A percentile compares a stretch with the other conserved stretches of the same genome.
phyloP scores from a whole-genome alignment of 164 flowering plant genomes.

The Saururus chinensis region DNA sequence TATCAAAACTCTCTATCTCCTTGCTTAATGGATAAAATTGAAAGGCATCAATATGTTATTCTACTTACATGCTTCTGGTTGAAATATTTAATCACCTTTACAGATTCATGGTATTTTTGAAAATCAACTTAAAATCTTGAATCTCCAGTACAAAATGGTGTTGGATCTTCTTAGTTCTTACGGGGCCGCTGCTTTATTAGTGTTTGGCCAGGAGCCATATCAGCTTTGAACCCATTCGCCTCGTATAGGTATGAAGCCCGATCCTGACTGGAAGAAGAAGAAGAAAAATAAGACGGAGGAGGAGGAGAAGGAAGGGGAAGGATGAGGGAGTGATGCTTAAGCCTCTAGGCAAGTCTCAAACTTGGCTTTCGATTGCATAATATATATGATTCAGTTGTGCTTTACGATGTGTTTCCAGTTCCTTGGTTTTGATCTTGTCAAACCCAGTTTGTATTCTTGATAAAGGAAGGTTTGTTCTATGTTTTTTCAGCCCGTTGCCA shows the following conservation, averaged over 20 bases:
- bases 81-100: too few relatives aligned
- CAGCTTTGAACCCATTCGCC: background rate
- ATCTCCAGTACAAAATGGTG: background rate
- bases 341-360: constrained; percentile 9
- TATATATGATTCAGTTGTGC: background rate
- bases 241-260: background rate
- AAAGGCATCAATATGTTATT: too few relatives aligned
- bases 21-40: too few relatives aligned
- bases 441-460: background rate
- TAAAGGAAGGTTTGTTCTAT: background rate
- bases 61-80: too few relatives aligned
- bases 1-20: background rate
- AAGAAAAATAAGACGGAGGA: background rate
- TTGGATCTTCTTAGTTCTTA: background rate
- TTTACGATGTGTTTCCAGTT: background rate
- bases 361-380: constrained; percentile 2
- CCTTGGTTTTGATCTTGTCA: background rate
- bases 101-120: too few relatives aligned
- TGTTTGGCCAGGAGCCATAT: background rate
- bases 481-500: background rate
- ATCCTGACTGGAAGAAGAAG: constrained; percentile 1
- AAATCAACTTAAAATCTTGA: background rate
- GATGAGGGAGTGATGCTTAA: constrained; percentile 1
- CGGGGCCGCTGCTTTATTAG: background rate
- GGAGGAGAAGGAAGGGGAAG: background rate